Evolutionary conservation across 1,139 yeast species (phyloP), one percentile per base, ranked within the genome.

Genomic region (Pichia norvegensis): DNA sequence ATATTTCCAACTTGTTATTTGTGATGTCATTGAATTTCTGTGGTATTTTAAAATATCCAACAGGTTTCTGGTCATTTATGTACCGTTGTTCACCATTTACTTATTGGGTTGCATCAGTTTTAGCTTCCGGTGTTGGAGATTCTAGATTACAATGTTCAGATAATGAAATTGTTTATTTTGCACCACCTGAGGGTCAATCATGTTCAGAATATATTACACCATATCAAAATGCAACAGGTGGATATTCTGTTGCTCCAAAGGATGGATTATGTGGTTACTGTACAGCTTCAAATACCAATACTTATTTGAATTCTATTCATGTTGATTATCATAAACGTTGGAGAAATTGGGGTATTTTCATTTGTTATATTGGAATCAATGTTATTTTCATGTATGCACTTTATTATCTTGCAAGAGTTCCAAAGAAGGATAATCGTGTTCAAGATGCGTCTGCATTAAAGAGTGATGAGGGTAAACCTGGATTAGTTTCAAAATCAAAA

Each of bases 41-140:
- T 66, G 84, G 84, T 68, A 76, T 76, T 39, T 60, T 78, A 55
- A 58, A 64, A 19, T 66, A 59, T 40, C 68, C 76, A 69, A 79
- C 82, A 21, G 72, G 76, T 9, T 77, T 78, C 66, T 78, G 81
- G 81, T 65, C 67, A 35, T 75, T 76, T 59, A 74, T 78, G 79
- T 77, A 74, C 65, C 66, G 74, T 48, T 66, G 69, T 21, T 72
- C 77, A 25, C 81, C 83, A 17, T 69, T 73, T 54, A 77, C 81
- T 3, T 78, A 76, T 57, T 74, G 77, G 61, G 67, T 77, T 36
- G 70, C 70, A 45, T 66, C 72, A 11, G 60, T 73, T 49, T 65
- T 76, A 56, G 64, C 70, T 11, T 66, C 70, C 17, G 67, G 69
- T 33, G 61, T 77, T 49, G 77, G 74, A 43, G 62, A 65, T 40